A percentile compares a stretch with the other conserved stretches of the same genome.
phyloP scores from a whole-genome alignment of 1,139 yeast genomes.

The Yamadazyma triangularis region DNA sequence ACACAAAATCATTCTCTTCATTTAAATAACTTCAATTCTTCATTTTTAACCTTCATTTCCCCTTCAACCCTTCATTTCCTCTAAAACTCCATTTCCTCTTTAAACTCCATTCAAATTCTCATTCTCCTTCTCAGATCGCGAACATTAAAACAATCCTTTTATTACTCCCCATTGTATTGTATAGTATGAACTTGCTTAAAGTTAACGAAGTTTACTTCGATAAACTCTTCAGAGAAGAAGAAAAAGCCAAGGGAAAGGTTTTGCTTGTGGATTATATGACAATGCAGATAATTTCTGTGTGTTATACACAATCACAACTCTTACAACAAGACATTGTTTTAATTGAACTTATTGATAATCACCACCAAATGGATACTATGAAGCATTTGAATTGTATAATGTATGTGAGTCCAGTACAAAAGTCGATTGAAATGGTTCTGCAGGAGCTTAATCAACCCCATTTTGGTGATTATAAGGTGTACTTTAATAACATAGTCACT shows the following conservation, averaged over 20 bases:
- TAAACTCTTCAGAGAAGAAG: constrained; percentile 25
- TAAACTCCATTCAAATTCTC: too few relatives aligned
- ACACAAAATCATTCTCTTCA: too few relatives aligned
- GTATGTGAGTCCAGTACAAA: constrained; percentile 69
- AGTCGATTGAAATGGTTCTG: constrained; percentile 54
- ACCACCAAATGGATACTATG: constrained; percentile 61
- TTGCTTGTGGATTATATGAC: constrained; percentile 76
- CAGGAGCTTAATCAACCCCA: constrained; percentile 75
- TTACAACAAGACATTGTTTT: constrained; percentile 78
- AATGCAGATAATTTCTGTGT: constrained; percentile 77
- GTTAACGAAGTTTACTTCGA: constrained; percentile 36
- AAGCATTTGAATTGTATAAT: constrained; percentile 81
- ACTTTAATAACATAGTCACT: constrained; percentile 67
- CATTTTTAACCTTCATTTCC: too few relatives aligned
- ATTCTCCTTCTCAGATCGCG: too few relatives aligned
- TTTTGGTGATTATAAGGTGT: constrained; percentile 71
- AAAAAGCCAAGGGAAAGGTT: constrained; percentile 55
- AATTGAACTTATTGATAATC: constrained; percentile 65
- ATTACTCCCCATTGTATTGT: too few relatives aligned
- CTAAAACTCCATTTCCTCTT: too few relatives aligned
- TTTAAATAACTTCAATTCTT: too few relatives aligned
- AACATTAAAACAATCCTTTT: too few relatives aligned
- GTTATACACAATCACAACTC: constrained; percentile 81
- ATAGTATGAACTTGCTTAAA: constrained; percentile 28
- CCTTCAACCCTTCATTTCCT: too few relatives aligned